Percentiles rank a stretch among this genome's conserved stretches.
Conservation (phyloP, 1,139 yeast species). For the Taphrina wiesneri region DNA sequence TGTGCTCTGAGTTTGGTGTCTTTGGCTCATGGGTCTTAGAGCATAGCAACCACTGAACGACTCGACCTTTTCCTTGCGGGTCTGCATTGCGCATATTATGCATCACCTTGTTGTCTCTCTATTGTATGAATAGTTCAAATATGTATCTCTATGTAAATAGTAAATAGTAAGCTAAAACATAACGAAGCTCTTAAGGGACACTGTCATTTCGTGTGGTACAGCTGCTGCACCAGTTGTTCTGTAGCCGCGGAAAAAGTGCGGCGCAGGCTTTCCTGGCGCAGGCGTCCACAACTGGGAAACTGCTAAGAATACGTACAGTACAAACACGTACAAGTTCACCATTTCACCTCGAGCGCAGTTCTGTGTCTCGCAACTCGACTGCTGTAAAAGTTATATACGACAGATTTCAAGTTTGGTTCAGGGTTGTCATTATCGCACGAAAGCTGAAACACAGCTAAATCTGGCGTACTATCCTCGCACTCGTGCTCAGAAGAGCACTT, state of each 20-base stretch:
- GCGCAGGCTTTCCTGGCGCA: background rate
- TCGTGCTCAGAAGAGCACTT: background rate
- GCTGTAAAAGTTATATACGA: no score
- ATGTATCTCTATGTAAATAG: background rate
- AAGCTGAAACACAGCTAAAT: no score
- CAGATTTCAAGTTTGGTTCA: no score
- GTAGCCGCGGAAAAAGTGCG: background rate
- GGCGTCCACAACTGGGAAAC: background rate
- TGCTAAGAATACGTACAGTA: background rate
- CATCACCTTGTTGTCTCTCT: background rate
- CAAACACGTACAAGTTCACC: background rate
- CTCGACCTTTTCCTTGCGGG: background rate
- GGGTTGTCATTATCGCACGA: no score
- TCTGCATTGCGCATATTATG: background rate
- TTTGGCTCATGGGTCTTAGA: constrained; percentile 16
- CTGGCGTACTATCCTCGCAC: no score
- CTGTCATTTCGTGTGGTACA: no score
- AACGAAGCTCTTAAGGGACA: background rate
- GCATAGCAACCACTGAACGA: background rate
- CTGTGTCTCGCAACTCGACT: no score
- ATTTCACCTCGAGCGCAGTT: no score
- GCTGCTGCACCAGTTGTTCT: background rate
- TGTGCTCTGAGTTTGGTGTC: constrained; percentile 27
- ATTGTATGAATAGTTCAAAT: background rate
- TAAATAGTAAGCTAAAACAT: no score